Evolutionary conservation across 2,329 filamentous ascomycete genomes (phyloP).

Genomic region (Ascochyta rabiei): DNA sequence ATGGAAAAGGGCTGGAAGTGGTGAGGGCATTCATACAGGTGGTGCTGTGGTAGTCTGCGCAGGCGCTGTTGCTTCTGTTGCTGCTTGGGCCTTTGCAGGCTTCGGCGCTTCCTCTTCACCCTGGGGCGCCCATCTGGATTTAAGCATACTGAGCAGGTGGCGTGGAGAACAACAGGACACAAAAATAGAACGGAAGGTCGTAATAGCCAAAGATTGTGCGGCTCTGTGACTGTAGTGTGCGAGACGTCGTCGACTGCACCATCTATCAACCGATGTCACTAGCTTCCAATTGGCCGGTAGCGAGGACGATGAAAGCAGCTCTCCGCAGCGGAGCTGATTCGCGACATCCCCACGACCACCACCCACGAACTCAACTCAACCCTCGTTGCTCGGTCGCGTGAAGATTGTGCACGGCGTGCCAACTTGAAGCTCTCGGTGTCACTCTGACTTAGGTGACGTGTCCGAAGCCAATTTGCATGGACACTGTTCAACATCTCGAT

Average conservation of each 20-base stretch:
- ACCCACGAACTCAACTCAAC: not conserved
- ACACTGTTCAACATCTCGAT: not conserved
- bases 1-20: not conserved
- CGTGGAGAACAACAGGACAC: not conserved
- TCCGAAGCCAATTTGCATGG: not conserved
- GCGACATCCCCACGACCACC: not conserved
- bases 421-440: too few species aligned
- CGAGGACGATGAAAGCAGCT: constrained; percentile 16
- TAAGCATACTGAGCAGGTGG: constrained; percentile 29
- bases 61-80: constrained; percentile 12
- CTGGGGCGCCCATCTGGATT: constrained; percentile 43
- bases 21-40: constrained; percentile 8
- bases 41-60: constrained; percentile 19
- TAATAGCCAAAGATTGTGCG: not conserved
- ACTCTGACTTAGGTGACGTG: not conserved
- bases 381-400: too few species aligned
- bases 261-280: constrained; percentile 1
- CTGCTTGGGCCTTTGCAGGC: constrained; percentile 8
- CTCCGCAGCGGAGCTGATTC: constrained; percentile 9
- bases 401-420: too few species aligned
- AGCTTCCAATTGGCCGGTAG: not conserved
- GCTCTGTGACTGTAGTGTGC: not conserved
- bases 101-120: constrained; percentile 18
- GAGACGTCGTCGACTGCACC: constrained; percentile 7
- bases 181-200: not conserved